These are phyloP conservation scores for Moesziomyces globuligerus DNA, from an alignment of 1,284 basidiomycete genomes.

Conservation along the genomic window DNA sequence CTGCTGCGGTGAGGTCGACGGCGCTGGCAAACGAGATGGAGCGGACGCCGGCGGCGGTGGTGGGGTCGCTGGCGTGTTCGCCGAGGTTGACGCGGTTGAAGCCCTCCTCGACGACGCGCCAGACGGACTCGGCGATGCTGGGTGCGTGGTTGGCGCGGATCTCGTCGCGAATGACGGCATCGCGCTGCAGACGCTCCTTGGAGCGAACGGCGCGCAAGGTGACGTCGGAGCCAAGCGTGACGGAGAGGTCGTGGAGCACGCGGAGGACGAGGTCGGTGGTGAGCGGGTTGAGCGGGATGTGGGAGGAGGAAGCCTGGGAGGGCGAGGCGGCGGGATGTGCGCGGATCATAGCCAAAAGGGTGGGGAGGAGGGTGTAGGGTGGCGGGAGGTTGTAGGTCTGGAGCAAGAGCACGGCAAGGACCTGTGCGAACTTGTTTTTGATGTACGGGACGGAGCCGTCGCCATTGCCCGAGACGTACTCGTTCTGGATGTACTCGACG, in stretches of 20 bases:
- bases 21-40: slow-evolving; percentile 69
- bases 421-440: slow-evolving; percentile 97
- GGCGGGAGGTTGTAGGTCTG: slow-evolving; percentile 85
- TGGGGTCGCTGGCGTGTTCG: slow-evolving; percentile 15
- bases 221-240: slow-evolving; percentile 65
- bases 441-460: slow-evolving; percentile 70
- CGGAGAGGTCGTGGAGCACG: slow-evolving; percentile 63
- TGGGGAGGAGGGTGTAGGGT: slow-evolving; percentile 79
- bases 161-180: slow-evolving; percentile 64
- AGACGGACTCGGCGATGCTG: slow-evolving; percentile 84
- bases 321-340: slow-evolving; percentile 68
- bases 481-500: slow-evolving; percentile 59
- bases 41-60: slow-evolving; percentile 69
- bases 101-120: slow-evolving; percentile 82
- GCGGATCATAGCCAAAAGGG: slow-evolving; percentile 65
- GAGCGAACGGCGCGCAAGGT: slow-evolving; percentile 61
- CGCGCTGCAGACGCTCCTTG: slow-evolving; percentile 62
- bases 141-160: slow-evolving; percentile 74
- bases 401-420: slow-evolving; percentile 92
- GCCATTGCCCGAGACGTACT: slow-evolving; percentile 58
- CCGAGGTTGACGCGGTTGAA: slow-evolving; percentile 58
- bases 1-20: slow-evolving; percentile 75
- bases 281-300: slow-evolving; percentile 81
- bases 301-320: slow-evolving; percentile 77
- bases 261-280: slow-evolving; percentile 74